Base-by-base conservation (phyloP, 164 flowering plant genomes). In the Houttuynia cordata region DNA sequence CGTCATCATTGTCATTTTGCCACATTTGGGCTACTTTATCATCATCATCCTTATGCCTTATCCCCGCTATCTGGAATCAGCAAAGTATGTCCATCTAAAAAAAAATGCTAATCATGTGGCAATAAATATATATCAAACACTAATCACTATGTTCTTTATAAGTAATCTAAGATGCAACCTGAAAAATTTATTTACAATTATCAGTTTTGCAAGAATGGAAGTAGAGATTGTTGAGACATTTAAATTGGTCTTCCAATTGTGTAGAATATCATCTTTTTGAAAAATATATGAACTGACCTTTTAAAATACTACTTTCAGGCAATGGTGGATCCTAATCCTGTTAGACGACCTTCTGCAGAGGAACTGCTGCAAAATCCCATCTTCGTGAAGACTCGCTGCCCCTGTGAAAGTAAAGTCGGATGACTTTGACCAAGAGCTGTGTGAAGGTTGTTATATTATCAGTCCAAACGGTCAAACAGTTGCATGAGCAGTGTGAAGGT, bases 301-400 rank as follows among this genome's bases (percentile, higher is more conserved):
- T 18, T 37, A 52, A 19, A 22, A 54, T 55, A 15, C 37, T 60
- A 21, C 53, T 56, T 7, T 53, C 86, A 92, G 98, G 80, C 51
- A n/a, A 89, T 93, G 98, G 66, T 87, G 68, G 96, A 93, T 34
- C 92, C 86, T 3, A 84, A 87, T 71, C 98, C 96, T 24, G 64
- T 68, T 25, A 72, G 78, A n/a, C 81, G 94, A n/a, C 98, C 98
- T 62, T 84, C 96, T 53, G 97, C 97, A 8, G 79, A 73, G 66
- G 86, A 87, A 24, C 56, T 93, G 39, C 65, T 87, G 8, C 76
- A 76, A 62, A 81, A 87, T 69, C 83, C 86, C 59, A 80, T 87
- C 34, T 90, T 87, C 63, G 74, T 70, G 52, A 76, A 71, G 68
- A 42, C 68, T 24, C 69, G 24, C 24, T 61, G 62, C 67, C 59